Base-by-base conservation (phyloP, 2,329 filamentous ascomycete species). In the Paracoccidioides brasiliensis region DNA sequence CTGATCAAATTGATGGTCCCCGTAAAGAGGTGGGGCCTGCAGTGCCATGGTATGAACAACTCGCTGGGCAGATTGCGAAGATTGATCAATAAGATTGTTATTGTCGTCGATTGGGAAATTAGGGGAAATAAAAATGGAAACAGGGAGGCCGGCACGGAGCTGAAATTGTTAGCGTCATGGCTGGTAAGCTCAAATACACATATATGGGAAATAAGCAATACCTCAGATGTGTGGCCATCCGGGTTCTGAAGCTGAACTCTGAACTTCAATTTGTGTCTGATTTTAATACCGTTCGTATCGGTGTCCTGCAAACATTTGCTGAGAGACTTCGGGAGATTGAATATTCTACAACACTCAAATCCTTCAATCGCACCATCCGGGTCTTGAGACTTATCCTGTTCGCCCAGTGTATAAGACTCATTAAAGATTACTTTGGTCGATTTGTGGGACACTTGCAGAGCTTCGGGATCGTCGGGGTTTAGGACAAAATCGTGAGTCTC, bases 101-200 rank as follows among this genome's bases (percentile, higher is more conserved):
- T 91, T 81, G 53, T 95, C 89, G 64, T 93, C 88, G 41, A 96
- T 81, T 0, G 89, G 86, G 64, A 95, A 83, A 66, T 93, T 93
- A 0, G 93, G 91, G 4, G 93, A 98, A 62, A 97, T 96, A 72
- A 95, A 96, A 42, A 98, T 84, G 55, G 89, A 89, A 14, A 97
- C 81, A 1, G 93, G 90, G 37, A 97, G 81, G 44, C 90, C 93
- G 49, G 91, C 91, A 53, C 91, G 85, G 53, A 96, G 81, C 83
- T 87, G 61, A 38, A 40, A 53, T 55, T 53, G 55, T 46, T 33
- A 40, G 52, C 35, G 63, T 54, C 61, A 56, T 57, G 55, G 52
- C 52, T 40, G 33, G 9, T 37, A 15, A 46, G 42, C 22, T 14
- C 6, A 41, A 55, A 58, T 40, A 9, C 10, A 45, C n/a, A 15